Conservation (phyloP, 2,329 filamentous ascomycete genomes). For the Ophiostoma sp. region DNA sequence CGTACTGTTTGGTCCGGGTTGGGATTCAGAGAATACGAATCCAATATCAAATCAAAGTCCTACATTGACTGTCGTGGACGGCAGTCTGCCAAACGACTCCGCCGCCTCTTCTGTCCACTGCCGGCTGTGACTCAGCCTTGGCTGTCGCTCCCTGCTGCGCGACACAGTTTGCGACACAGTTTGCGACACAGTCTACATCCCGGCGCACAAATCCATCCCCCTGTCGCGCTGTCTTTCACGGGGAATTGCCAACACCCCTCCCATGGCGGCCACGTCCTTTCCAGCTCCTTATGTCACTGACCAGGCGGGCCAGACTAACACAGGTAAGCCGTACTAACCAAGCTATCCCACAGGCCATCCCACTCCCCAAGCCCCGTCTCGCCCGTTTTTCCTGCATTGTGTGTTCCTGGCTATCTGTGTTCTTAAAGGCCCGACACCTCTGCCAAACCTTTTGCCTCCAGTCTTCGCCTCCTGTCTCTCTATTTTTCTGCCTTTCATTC, state of each 20-base stretch:
- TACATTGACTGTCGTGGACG: neutral
- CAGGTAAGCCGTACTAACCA: neutral
- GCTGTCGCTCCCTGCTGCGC: constrained; percentile 1
- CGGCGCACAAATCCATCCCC: neutral
- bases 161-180: constrained; percentile 5
- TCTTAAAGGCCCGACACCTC: constrained; percentile 1
- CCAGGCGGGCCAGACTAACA: constrained; percentile 6
- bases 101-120: constrained; percentile 6
- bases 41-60: constrained; percentile 2
- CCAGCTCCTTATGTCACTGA: constrained; percentile 7
- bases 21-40: neutral
- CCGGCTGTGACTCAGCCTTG: constrained; percentile 15
- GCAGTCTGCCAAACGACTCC: neutral
- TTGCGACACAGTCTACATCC: neutral
- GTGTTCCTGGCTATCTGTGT: neutral
- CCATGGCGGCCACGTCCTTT: constrained; percentile 13
- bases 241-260: constrained; percentile 9
- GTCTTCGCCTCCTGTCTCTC: neutral
- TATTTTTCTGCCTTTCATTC: neutral
- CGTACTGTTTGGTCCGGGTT: too few relatives aligned
- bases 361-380: constrained; percentile 4
- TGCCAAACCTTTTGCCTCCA: neutral
- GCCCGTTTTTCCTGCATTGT: neutral
- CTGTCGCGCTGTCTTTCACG: constrained; percentile 13
- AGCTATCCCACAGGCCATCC: constrained; percentile 7